Evolutionary conservation across 257 asterid species (phyloP).

Genomic region (Penstemon davidsonii): DNA sequence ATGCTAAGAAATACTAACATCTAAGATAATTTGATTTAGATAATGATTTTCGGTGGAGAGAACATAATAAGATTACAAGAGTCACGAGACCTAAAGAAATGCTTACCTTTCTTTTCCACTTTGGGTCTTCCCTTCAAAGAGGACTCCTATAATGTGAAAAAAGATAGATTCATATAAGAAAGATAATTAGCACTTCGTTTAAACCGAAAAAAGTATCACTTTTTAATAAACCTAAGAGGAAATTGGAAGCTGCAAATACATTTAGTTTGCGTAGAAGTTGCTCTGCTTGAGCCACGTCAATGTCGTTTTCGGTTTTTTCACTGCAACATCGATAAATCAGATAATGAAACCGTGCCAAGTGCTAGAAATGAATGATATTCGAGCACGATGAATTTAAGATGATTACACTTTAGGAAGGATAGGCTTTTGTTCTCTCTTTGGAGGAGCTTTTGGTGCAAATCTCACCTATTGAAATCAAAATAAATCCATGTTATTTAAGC

Average conservation of each 20-base stretch:
- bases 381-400: constrained; percentile 6
- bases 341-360: background rate
- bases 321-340: constrained; percentile 40
- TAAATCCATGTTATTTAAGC: constrained; percentile 2
- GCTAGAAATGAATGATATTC: background rate
- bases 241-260: constrained; percentile 34
- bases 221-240: too few species aligned
- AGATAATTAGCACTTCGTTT: constrained; percentile 14
- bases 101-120: constrained; percentile 67
- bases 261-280: constrained; percentile 59
- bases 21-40: background rate
- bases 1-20: constrained; percentile 2
- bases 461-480: constrained; percentile 42
- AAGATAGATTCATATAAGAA: constrained; percentile 1
- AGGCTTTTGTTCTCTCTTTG: constrained; percentile 53
- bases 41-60: background rate
- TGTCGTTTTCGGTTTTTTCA: constrained; percentile 59
- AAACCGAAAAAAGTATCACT: background rate
- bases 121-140: constrained; percentile 45
- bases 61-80: background rate
- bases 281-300: constrained; percentile 62
- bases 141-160: constrained; percentile 51
- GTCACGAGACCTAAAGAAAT: background rate
- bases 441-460: constrained; percentile 81
- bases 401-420: constrained; percentile 64